Evolutionary conservation across 164 flowering plant species (phyloP), one percentile per base, ranked within the genome.

Genomic region (Protea cynaroides): DNA sequence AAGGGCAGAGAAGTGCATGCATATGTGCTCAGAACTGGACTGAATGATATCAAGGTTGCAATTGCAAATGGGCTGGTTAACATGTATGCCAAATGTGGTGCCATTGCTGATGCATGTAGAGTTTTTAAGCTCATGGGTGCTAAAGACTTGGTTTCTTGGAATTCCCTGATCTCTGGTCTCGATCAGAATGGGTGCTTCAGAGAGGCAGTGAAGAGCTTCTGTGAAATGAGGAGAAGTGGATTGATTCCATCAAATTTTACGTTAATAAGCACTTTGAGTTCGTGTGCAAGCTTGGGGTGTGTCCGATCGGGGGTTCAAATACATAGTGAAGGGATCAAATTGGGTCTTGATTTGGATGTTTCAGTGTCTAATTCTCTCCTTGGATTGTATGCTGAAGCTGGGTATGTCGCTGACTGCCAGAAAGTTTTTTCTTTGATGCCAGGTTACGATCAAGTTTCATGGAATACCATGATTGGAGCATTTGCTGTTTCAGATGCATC

Each of bases 331-430:
- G 88, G 79, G 58, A 37, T 83, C n/a, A 93, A 90, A 78, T 69
- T 81, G 54, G 96, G 94, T 67, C 88, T 90, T 72, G 82, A 87
- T 75, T 49, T 61, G 63, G 96, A 90, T 75, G 83, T 84, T 70
- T 93, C 96, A 24, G 96, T 90, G 56, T 82, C 87, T 54, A 93
- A 93, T 80, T 81, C 98, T 36, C 96, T 93, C 80, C 84, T 93
- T 65, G 53, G 78, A 1, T 54, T 87, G 21, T 90, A 93, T 72
- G 82, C 86, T 58, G 88, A 82, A 67, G 74, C 81, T 56, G 83
- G 85, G 25, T 56, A 18, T 63, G 71, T 85, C 9, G n/a, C 38
- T n/a, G 79, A 81, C 19, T 79, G 88, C 80, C 70, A 55, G 55
- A 89, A 80, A 70, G 63, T 86, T n/a, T 93, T 93, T 67, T 71